phyloP scores from a whole-genome alignment of 257 asterid genomes.

The Ajuga chamaepitys region DNA sequence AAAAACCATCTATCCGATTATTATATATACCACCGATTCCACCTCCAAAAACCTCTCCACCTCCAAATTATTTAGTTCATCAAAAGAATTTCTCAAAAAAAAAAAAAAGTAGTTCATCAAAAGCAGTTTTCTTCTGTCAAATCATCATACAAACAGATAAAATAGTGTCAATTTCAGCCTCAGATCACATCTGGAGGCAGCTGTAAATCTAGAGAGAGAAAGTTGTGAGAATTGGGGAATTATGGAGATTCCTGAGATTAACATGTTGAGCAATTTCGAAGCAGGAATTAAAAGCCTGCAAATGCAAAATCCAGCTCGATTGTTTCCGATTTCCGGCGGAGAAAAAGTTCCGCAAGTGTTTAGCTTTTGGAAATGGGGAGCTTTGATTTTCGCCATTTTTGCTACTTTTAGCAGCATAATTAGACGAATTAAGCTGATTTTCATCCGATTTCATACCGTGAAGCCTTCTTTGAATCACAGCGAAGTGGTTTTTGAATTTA shows the following conservation, averaged over 20 bases:
- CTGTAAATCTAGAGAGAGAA: no score
- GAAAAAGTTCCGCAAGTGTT: conserved; percentile 22
- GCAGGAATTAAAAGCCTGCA: conserved; percentile 71
- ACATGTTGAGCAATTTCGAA: conserved; percentile 56
- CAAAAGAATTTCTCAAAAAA: not conserved
- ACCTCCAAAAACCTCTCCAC: not conserved
- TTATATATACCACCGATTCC: conserved; percentile 19
- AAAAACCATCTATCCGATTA: not conserved
- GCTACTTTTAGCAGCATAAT: conserved; percentile 64
- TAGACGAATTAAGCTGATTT: conserved; percentile 39
- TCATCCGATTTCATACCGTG: conserved; percentile 37
- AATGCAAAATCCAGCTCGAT: conserved; percentile 39
- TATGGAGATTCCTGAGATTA: conserved; percentile 67
- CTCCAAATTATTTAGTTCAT: not conserved
- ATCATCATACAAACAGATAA: not conserved
- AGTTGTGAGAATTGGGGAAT: not conserved
- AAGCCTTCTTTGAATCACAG: conserved; percentile 35
- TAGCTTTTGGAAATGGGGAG: conserved; percentile 87
- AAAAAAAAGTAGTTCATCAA: not conserved
- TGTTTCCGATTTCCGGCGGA: conserved; percentile 27
- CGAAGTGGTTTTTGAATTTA: conserved; percentile 39
- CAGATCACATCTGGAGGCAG: conserved; percentile 8
- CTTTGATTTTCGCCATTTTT: conserved; percentile 54
- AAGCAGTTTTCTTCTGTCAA: conserved; percentile 9
- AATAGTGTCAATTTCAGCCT: not conserved